phyloP scores from a whole-genome alignment of 495 filamentous ascomycete species.

The Lepraria neglecta region DNA sequence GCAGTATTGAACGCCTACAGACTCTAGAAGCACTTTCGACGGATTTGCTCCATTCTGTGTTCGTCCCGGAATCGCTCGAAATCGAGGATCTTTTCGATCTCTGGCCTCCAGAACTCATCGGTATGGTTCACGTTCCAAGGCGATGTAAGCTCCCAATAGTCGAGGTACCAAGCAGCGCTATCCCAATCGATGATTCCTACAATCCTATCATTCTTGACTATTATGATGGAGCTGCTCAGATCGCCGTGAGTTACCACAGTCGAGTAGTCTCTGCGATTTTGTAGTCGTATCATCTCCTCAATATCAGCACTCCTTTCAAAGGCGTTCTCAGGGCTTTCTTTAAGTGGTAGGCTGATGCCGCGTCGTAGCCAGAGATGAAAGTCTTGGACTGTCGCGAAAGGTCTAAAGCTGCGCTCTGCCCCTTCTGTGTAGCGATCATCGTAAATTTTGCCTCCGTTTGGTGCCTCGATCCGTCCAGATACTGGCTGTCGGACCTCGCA shows the following conservation, averaged over 20 bases:
- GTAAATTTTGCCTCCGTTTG: constrained; percentile 39
- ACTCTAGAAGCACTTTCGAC: constrained; percentile 35
- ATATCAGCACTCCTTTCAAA: constrained; percentile 25
- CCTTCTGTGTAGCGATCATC: constrained; percentile 36
- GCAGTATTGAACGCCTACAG: too few species aligned
- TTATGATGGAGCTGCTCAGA: constrained; percentile 34
- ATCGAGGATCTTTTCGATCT: constrained; percentile 45
- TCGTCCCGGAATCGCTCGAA: constrained; percentile 38
- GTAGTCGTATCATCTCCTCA: constrained; percentile 37
- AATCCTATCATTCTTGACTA: constrained; percentile 30
- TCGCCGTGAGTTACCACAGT: constrained; percentile 35
- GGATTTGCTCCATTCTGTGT: constrained; percentile 43
- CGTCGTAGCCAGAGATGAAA: constrained; percentile 42
- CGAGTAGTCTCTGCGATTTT: constrained; percentile 32
- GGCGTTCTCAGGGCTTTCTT: not conserved
- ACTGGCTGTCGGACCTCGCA: constrained; percentile 35
- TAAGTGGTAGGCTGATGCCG: constrained; percentile 33
- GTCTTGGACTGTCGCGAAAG: constrained; percentile 39
- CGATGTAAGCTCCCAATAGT: constrained; percentile 49
- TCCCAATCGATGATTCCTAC: constrained; percentile 51
- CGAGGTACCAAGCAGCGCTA: constrained; percentile 45
- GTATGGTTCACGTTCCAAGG: constrained; percentile 46
- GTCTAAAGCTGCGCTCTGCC: constrained; percentile 32
- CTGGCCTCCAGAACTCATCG: constrained; percentile 41
- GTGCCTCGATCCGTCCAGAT: constrained; percentile 34